phyloP scores from a whole-genome alignment of 129 eudicot species.

The Chrysanthemum seticuspe region DNA sequence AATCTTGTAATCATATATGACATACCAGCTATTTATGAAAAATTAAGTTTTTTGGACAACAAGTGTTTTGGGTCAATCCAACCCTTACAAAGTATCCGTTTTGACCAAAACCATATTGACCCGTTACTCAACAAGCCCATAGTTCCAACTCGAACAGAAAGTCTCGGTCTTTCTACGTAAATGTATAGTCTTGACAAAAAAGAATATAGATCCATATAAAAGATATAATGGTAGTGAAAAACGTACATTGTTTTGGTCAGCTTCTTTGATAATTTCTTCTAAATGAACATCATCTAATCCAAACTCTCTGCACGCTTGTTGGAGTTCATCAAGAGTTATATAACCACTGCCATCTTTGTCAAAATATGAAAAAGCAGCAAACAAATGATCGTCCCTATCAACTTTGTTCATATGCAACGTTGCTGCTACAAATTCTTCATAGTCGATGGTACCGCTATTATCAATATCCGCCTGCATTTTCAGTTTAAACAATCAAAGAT shows the following conservation, averaged over 20 bases:
- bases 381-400: constrained; percentile 58
- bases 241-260: constrained; percentile 54
- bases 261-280: constrained; percentile 62
- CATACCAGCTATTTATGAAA: not conserved
- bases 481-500: not conserved
- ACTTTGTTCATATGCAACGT: constrained; percentile 61
- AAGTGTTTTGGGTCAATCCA: not conserved
- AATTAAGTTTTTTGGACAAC: not conserved
- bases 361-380: constrained; percentile 64
- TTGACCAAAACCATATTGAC: not conserved
- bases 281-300: constrained; percentile 46
- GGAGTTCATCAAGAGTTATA: constrained; percentile 79
- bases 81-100: no score
- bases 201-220: not conserved
- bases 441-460: constrained; percentile 70
- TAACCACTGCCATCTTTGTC: constrained; percentile 84
- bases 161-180: not conserved
- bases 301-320: constrained; percentile 63
- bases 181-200: not conserved
- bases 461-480: constrained; percentile 72
- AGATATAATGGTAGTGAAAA: constrained; percentile 4
- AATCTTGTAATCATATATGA: not conserved
- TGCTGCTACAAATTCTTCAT: constrained; percentile 76
- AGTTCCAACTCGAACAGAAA: not conserved
- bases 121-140: not conserved